Evolutionary conservation across 2,329 filamentous ascomycete genomes (phyloP).

Genomic region (Tolypocladium album): DNA sequence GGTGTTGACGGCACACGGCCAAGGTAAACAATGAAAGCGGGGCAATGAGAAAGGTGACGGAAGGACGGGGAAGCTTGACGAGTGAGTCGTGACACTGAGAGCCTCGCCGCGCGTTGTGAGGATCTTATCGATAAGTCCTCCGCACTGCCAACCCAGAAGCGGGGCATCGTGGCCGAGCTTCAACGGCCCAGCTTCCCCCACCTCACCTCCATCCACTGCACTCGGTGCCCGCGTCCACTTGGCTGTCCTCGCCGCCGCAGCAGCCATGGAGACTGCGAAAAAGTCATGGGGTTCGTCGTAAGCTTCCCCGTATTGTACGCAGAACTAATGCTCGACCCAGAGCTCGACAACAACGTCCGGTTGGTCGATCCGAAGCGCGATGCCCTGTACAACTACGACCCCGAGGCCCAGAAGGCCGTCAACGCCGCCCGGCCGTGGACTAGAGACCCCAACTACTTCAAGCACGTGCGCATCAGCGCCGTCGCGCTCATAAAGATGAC

Average conservation of each 20-base stretch:
- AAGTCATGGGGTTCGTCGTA: slow-evolving; percentile 17
- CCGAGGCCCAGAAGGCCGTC: slow-evolving; percentile 55
- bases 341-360: slow-evolving; percentile 77
- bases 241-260: not conserved
- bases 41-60: not conserved
- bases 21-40: no score
- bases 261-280: slow-evolving; percentile 14
- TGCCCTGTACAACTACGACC: slow-evolving; percentile 79
- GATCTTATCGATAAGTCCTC: not conserved
- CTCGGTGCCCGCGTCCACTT: no score
- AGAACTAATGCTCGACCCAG: slow-evolving; percentile 31
- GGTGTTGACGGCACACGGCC: not conserved
- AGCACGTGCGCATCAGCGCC: slow-evolving; percentile 83
- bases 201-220: not conserved
- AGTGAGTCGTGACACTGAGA: no score
- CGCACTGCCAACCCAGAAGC: not conserved
- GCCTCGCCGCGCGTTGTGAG: no score
- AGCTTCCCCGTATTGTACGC: rapidly evolving
- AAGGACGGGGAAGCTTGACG: no score
- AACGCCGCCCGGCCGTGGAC: slow-evolving; percentile 62
- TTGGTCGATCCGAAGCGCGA: slow-evolving; percentile 81
- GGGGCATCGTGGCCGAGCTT: not conserved
- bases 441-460: slow-evolving; percentile 77
- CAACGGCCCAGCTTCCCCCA: not conserved
- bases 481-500: slow-evolving; percentile 97